Evolutionary conservation across 2,329 filamentous ascomycete genomes (phyloP).

Genomic region (Paecilomyces niveus): DNA sequence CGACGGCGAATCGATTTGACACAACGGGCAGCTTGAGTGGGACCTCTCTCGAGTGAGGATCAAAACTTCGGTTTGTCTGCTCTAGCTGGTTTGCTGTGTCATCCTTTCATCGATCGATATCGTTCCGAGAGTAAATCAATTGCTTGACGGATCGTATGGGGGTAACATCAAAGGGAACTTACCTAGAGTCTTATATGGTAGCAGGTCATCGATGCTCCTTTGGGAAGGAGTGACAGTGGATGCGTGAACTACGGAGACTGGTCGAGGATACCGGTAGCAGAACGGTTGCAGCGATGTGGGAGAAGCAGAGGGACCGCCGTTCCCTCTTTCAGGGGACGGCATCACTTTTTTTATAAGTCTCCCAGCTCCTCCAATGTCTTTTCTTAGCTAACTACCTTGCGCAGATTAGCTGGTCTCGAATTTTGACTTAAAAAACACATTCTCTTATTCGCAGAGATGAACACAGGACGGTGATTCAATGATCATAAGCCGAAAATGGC

Average conservation of each 20-base stretch:
- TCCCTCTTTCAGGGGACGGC: conserved; percentile 20
- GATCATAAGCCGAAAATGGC: background rate
- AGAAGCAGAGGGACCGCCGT: conserved; percentile 17
- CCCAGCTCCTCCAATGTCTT: conserved; percentile 5
- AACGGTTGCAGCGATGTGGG: conserved; percentile 7
- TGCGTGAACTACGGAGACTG: conserved; percentile 4
- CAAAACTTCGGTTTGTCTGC: conserved; percentile 90
- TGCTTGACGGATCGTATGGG: background rate
- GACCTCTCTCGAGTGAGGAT: conserved; percentile 91
- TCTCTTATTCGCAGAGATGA: background rate
- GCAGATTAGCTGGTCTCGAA: background rate
- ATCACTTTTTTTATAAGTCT: conserved; percentile 33
- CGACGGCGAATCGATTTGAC: background rate
- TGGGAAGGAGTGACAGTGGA: conserved; percentile 6
- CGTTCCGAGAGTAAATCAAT: background rate
- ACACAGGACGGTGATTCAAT: background rate
- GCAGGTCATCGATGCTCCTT: background rate
- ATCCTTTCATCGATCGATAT: conserved; percentile 5
- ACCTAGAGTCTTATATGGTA: conserved; percentile 3
- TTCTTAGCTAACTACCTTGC: conserved; percentile 25
- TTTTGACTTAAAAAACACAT: background rate
- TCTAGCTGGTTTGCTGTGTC: conserved; percentile 14
- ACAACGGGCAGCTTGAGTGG: conserved; percentile 30
- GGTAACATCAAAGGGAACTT: conserved; percentile 4
- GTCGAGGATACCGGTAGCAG: conserved; percentile 6